phyloP scores from a whole-genome alignment of 2,329 filamentous ascomycete species.

The Botrytis pseudocinerea region DNA sequence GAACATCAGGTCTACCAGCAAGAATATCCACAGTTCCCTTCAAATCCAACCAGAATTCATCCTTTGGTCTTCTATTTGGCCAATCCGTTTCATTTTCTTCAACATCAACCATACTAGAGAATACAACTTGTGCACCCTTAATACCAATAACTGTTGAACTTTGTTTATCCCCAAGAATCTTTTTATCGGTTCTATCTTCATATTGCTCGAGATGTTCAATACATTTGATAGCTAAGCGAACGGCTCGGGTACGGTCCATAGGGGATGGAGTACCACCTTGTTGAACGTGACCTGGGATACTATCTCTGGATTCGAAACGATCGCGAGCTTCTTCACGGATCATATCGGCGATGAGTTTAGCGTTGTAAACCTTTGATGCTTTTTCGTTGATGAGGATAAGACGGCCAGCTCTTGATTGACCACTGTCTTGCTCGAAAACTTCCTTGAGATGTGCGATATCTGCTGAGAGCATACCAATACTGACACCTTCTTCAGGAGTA shows the following conservation, averaged over 20 bases:
- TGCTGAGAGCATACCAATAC: conserved; percentile 84
- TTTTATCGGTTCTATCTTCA: conserved; percentile 62
- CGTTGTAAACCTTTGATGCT: conserved; percentile 85
- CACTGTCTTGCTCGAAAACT: conserved; percentile 81
- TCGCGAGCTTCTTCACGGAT: conserved; percentile 91
- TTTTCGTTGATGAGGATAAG: conserved; percentile 97
- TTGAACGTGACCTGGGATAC: conserved; percentile 91
- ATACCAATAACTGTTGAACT: conserved; percentile 87
- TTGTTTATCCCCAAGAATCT: conserved; percentile 71
- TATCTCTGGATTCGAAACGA: conserved; percentile 88
- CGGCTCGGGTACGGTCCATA: conserved; percentile 93
- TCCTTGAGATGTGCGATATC: conserved; percentile 89
- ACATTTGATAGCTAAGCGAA: conserved; percentile 89
- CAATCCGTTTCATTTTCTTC: conserved; percentile 90
- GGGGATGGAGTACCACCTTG: conserved; percentile 90
- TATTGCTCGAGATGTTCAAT: conserved; percentile 87
- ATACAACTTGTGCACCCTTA: conserved; percentile 85
- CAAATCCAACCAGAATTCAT: conserved; percentile 81
- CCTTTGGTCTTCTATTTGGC: conserved; percentile 80
- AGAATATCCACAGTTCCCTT: conserved; percentile 83
- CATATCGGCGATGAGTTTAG: conserved; percentile 91
- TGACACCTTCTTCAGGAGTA: conserved; percentile 94
- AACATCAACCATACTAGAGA: conserved; percentile 76
- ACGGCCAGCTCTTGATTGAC: conserved; percentile 86
- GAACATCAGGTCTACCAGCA: conserved; percentile 63